Evolutionary conservation across 306 rosid genomes (phyloP).

Genomic region (Medicago arabica): DNA sequence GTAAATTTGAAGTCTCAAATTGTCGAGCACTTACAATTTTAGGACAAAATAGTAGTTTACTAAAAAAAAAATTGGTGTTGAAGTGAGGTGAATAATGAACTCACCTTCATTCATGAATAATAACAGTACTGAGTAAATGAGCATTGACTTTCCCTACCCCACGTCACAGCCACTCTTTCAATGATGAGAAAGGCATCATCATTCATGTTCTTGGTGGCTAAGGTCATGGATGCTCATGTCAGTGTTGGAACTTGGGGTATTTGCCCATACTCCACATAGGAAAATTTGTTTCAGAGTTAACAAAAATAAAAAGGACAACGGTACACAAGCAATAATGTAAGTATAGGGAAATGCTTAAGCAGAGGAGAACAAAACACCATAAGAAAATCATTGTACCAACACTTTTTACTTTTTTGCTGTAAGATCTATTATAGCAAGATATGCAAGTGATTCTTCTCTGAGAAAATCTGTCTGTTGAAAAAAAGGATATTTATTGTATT

Average conservation of each 20-base stretch:
- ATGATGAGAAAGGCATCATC: slow-evolving; percentile 26
- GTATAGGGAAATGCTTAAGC: not conserved
- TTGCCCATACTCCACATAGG: slow-evolving; percentile 24
- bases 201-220: slow-evolving; percentile 15
- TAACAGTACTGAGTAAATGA: slow-evolving; percentile 8
- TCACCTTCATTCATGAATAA: slow-evolving; percentile 15
- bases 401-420: slow-evolving; percentile 24
- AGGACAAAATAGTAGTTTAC: too few species aligned
- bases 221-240: slow-evolving; percentile 13
- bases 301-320: slow-evolving; percentile 24
- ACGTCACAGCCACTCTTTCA: slow-evolving; percentile 28
- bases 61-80: not conserved
- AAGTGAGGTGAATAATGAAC: not conserved
- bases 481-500: slow-evolving; percentile 24
- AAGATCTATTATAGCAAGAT: slow-evolving; percentile 37
- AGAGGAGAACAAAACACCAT: slow-evolving; percentile 31
- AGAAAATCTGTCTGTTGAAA: slow-evolving; percentile 46
- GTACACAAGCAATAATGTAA: slow-evolving; percentile 2
- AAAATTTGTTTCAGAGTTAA: slow-evolving; percentile 4
- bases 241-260: slow-evolving; percentile 39
- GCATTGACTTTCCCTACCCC: slow-evolving; percentile 29
- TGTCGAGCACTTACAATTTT: too few species aligned
- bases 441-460: slow-evolving; percentile 32
- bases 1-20: too few species aligned
- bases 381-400: slow-evolving; percentile 18